Conservation (phyloP, 208 protist species). For the Trypanosoma avium region DNA sequence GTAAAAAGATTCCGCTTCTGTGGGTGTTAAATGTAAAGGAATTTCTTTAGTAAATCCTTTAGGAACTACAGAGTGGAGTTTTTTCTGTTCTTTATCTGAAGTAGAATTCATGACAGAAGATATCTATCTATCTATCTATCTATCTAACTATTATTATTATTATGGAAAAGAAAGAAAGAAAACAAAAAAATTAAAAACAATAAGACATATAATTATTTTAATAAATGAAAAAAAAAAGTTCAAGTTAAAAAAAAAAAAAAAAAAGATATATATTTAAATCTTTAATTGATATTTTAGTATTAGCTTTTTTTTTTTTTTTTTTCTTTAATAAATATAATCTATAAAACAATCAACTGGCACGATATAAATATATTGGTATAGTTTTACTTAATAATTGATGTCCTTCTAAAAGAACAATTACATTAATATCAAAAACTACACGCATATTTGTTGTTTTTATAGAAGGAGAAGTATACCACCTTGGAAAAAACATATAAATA, state of each 20-base stretch:
- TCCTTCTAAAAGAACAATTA: conserved; percentile 75
- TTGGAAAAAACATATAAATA: conserved; percentile 87
- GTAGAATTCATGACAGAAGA: neutral
- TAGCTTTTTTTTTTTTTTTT: no score
- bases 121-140: no score
- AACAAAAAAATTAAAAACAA: neutral
- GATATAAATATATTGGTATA: conserved; percentile 78
- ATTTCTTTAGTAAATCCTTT: neutral
- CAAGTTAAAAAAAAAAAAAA: conserved; percentile 7
- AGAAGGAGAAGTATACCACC: conserved; percentile 84
- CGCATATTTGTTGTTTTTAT: conserved; percentile 63
- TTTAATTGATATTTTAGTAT: no score
- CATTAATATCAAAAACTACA: conserved; percentile 87
- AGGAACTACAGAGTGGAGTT: neutral
- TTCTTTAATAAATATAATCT: neutral
- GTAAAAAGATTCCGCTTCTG: conserved; percentile 56
- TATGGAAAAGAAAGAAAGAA: neutral
- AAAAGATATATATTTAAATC: no score
- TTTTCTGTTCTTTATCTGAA: neutral
- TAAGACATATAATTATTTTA: no score
- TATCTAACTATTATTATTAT: no score
- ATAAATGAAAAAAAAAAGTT: neutral
- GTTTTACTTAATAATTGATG: conserved; percentile 79
- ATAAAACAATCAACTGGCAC: neutral
- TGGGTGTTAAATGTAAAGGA: conserved; percentile 18